Base-by-base conservation (phyloP, 306 rosid genomes). In the Phaseolus lunatus region DNA sequence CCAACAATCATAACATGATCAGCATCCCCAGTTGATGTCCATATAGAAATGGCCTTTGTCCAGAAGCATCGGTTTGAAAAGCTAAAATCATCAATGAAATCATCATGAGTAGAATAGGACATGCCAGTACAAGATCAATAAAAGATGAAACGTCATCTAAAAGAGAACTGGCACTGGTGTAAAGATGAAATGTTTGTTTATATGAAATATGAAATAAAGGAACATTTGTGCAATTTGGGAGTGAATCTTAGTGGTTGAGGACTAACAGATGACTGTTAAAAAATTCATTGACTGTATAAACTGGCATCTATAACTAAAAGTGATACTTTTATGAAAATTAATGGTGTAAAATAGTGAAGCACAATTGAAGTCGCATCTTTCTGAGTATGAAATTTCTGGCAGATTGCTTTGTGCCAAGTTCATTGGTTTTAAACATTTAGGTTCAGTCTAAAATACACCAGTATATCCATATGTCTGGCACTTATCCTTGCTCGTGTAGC, bases 11-110 rank as follows among this genome's bases (percentile, higher is more conserved):
- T 68, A 57, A 82, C 86, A 35, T 92, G 97, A 69, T 92, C 97
- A 20, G 88, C 84, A 78, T 92, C 96, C 39, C 97, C 88, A 5
- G 92, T 88, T 70, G 97, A 92, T 15, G 96, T 88, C 97, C 97
- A 90, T 82, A 92, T 87, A 16, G 93, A 88, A 71, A 90, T 88
- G 50, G 96, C 96, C 67, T 92, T 92, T 9, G 96, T 90, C 83
- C 84, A 90, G 75, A 90, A 92, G 66, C 96, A 87, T 20, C 96
- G 90, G 85, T 90, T 90, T 27, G 96, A 92, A 86, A 92, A 92
- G 87, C 97, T 90, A 83, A 57, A 73, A 65, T 71, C 72, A 71
- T 65, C 53, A 10, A 47, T 16, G 4, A 74, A 69, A 20, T 75
- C 53, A n/a, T 31, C 39, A 15, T 61, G 65, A 78, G 54, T 35